Base-by-base conservation (phyloP, 2,329 filamentous ascomycete genomes). In the Cercospora janseana region DNA sequence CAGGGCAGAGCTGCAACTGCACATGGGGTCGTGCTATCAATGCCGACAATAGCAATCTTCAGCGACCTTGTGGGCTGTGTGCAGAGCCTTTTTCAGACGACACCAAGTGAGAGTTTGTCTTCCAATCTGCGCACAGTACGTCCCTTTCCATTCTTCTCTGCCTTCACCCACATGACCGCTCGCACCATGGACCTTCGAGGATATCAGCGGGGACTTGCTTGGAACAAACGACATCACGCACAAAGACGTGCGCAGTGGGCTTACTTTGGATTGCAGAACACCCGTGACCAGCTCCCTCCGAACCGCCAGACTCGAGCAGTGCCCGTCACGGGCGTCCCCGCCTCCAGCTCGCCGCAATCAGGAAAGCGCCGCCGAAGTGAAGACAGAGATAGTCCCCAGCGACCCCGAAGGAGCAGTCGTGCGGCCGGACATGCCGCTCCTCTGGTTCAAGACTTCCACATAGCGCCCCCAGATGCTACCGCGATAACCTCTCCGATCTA, bases 201-300 rank as follows among this genome's bases (percentile, higher is more conserved):
- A 23, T 47, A 38, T 28, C 32, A 28, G 15, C 44, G 44, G 28
- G 44, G 44, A 23, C 4, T 38, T 23, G 31, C 34, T 18, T 40
- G 44, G 34, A 47, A 47, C 24, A 47, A 38, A 26, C 44, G 44
- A 28, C 32, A 20, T 18, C 13, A 38, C 16, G 32, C 44, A 40
- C 44, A 47, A 40, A 34, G 32, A 29, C 38, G 31, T 29, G 44
- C 44, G 16, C 32, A 40, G 12, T 38, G 32, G 46, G 46, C 46
- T 49, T 35, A 49, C 37, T 49, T 49, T 34, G 28, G 21, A 15
- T 15, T 49, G 23, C 46, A 49, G 46, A 27, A 15, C 35, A 13
- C 28, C 21, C 8, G 35, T 42, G 29, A 42, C 12, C 37, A 28
- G 26, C 9, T 20, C 9, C 4, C 20, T 6, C 16, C 28, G 23